These are phyloP conservation scores for Diaporthe citrichinensis DNA, from an alignment of 2,329 filamentous ascomycete species.

Conservation along the genomic window DNA sequence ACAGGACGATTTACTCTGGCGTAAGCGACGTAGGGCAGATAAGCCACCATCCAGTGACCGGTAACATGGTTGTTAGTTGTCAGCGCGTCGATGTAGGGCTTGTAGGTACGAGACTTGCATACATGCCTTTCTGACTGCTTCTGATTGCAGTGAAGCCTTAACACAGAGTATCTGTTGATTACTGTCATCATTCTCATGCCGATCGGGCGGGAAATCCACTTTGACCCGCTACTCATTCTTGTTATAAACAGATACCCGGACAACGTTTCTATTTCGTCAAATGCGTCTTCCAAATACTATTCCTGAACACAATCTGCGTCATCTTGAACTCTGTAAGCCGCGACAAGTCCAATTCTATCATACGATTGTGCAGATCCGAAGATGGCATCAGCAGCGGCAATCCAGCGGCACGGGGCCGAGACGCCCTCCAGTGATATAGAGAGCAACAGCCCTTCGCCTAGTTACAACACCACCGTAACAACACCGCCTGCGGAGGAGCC, in stretches of 20 bases:
- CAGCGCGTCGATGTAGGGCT: too few relatives aligned
- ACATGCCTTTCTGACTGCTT: too few relatives aligned
- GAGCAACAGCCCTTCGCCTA: not conserved
- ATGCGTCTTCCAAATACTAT: not conserved
- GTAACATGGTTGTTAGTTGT: too few relatives aligned
- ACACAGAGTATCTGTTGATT: not conserved
- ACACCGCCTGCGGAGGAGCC: not conserved
- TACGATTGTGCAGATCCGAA: not conserved
- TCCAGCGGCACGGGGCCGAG: not conserved
- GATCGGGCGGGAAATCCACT: not conserved
- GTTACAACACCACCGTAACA: not conserved
- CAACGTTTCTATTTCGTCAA: not conserved
- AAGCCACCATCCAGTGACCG: too few relatives aligned
- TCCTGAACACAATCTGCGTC: not conserved
- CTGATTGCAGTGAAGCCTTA: not conserved
- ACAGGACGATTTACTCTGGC: too few relatives aligned
- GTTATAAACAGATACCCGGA: not conserved
- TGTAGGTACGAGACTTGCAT: too few relatives aligned
- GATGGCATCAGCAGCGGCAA: not conserved
- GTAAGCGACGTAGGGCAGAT: too few relatives aligned
- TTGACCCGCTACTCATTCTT: not conserved
- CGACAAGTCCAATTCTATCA: not conserved
- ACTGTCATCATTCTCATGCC: not conserved
- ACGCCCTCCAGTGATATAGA: not conserved
- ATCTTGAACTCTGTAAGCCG: not conserved